Evolutionary conservation across 2,329 filamentous ascomycete genomes (phyloP).

Genomic region (Penicillium italicum): DNA sequence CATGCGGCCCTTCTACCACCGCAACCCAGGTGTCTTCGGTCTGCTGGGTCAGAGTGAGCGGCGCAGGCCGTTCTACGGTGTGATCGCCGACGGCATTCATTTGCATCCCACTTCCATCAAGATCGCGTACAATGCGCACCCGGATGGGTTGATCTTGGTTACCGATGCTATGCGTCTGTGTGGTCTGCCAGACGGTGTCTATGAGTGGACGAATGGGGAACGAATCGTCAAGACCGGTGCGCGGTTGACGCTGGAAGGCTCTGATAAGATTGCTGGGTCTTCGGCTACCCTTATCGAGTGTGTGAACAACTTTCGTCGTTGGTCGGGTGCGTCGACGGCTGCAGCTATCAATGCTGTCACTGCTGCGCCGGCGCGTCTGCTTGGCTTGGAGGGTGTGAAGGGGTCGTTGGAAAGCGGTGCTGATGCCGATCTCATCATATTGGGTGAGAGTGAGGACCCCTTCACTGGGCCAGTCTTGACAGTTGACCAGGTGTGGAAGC

Average conservation of each 20-base stretch:
- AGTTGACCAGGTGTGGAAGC: constrained; percentile 45
- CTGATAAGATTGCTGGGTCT: constrained; percentile 72
- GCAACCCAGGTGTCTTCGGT: constrained; percentile 86
- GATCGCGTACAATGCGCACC: constrained; percentile 83
- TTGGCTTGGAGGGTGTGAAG: constrained; percentile 40
- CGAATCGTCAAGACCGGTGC: constrained; percentile 60
- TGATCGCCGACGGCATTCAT: constrained; percentile 89
- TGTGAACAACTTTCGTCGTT: constrained; percentile 44
- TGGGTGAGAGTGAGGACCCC: constrained; percentile 34
- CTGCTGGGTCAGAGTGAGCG: constrained; percentile 66
- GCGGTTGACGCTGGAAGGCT: constrained; percentile 71
- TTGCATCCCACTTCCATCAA: constrained; percentile 83
- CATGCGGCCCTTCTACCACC: constrained; percentile 85
- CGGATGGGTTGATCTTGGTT: constrained; percentile 79
- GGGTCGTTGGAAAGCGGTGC: constrained; percentile 39
- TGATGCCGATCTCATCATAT: constrained; percentile 42
- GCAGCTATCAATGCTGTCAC: constrained; percentile 42
- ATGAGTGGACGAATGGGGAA: constrained; percentile 77
- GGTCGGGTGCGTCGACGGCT: constrained; percentile 39
- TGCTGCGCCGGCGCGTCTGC: constrained; percentile 38
- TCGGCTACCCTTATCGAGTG: constrained; percentile 45
- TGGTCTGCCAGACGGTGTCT: constrained; percentile 77
- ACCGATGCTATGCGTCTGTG: constrained; percentile 90
- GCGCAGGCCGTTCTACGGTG: constrained; percentile 69
- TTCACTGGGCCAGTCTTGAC: constrained; percentile 33